Conservation (phyloP, 2,329 filamentous ascomycete species). For the Lizonia empirigonia region DNA sequence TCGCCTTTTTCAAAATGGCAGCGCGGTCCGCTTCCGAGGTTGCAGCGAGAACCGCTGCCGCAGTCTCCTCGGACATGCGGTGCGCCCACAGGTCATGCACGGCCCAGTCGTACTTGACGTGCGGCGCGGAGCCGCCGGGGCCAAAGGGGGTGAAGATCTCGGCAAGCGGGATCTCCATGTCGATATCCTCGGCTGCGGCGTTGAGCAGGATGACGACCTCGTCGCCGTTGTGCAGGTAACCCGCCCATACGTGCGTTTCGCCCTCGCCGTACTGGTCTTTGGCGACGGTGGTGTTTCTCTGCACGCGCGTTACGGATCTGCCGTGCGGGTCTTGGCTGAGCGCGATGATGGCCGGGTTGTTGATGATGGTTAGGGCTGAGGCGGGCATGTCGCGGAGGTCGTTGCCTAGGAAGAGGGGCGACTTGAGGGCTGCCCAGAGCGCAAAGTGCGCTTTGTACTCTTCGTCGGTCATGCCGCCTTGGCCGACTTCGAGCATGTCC, state of each 20-base stretch:
- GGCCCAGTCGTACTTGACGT: conserved; percentile 31
- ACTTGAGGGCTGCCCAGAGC: conserved; percentile 51
- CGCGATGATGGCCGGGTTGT: conserved; percentile 42
- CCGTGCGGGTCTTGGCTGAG: conserved; percentile 35
- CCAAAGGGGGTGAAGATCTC: conserved; percentile 34
- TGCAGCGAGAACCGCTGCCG: conserved; percentile 22
- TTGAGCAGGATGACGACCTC: conserved; percentile 31
- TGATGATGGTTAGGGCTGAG: conserved; percentile 49
- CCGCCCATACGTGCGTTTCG: conserved; percentile 34
- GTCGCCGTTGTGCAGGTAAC: conserved; percentile 30
- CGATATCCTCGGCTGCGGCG: conserved; percentile 23
- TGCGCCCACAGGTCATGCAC: conserved; percentile 33
- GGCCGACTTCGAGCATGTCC: conserved; percentile 40
- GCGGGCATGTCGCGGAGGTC: conserved; percentile 47
- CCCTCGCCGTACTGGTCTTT: conserved; percentile 33
- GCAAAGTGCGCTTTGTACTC: conserved; percentile 50
- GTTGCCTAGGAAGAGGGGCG: conserved; percentile 53
- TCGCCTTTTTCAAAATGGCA: conserved; percentile 20
- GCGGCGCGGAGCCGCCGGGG: conserved; percentile 31
- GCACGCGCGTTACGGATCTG: conserved; percentile 29
- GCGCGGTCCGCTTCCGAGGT: conserved; percentile 14
- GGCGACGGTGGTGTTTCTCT: conserved; percentile 24
- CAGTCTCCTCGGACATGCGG: conserved; percentile 26
- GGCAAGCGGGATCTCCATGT: conserved; percentile 29
- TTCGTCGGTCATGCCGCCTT: conserved; percentile 37